These are phyloP conservation scores for Gloeostereum incarnatum DNA, from an alignment of 768 basidiomycete genomes.

Conservation along the genomic window DNA sequence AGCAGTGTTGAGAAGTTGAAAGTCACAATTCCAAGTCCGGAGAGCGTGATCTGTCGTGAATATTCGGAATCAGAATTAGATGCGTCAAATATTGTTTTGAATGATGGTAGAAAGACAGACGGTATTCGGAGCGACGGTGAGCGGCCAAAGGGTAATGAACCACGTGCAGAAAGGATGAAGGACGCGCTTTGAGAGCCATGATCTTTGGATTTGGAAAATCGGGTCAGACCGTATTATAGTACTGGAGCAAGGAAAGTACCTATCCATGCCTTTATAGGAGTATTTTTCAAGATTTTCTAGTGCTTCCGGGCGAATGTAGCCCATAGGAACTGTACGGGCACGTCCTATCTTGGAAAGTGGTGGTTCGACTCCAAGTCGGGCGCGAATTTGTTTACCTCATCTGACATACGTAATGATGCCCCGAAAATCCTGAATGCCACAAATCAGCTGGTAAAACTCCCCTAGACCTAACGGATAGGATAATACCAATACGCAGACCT, in stretches of 20 bases:
- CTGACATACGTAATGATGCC: too few relatives aligned
- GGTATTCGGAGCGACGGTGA: constrained; percentile 79
- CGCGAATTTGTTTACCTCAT: too few relatives aligned
- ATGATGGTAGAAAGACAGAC: constrained; percentile 42
- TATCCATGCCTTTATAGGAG: constrained; percentile 74
- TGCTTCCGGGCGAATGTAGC: constrained; percentile 55
- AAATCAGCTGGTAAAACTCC: too few relatives aligned
- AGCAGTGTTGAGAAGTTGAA: constrained; percentile 79
- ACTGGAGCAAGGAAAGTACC: too few relatives aligned
- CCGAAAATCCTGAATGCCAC: too few relatives aligned
- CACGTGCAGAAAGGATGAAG: constrained; percentile 85
- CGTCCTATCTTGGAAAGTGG: too few relatives aligned
- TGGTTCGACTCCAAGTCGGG: too few relatives aligned
- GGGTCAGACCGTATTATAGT: too few relatives aligned
- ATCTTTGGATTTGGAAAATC: constrained; percentile 32
- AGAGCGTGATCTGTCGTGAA: constrained; percentile 67
- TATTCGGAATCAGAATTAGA: constrained; percentile 2
- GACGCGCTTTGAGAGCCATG: constrained; percentile 64
- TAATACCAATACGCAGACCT: too few relatives aligned
- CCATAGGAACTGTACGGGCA: too few relatives aligned
- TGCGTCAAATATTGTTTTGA: too few relatives aligned
- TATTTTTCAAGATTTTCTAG: constrained; percentile 71
- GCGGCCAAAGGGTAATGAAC: constrained; percentile 84
- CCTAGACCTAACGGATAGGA: too few relatives aligned
- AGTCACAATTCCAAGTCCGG: constrained; percentile 72